These are phyloP conservation scores for Fusarium sp. DNA, from an alignment of 2,329 filamentous ascomycete species.

Conservation along the genomic window DNA sequence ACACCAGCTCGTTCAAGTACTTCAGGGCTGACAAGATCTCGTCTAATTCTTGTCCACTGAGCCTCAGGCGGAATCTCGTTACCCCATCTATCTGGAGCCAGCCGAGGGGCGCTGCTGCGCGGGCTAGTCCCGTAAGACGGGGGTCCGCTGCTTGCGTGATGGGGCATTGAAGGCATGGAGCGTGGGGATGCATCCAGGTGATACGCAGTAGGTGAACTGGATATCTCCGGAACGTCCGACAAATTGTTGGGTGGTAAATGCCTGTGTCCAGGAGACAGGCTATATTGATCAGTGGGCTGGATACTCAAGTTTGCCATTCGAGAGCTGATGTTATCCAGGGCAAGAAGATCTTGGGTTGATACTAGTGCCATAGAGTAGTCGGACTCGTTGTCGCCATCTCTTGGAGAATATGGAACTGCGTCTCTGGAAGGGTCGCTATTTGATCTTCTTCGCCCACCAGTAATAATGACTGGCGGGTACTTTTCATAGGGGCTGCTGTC, in stretches of 20 bases:
- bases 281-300: constrained; percentile 53
- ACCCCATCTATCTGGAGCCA: constrained; percentile 70
- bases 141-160: constrained; percentile 47
- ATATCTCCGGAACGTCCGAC: constrained; percentile 48
- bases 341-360: constrained; percentile 67
- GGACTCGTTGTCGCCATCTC: constrained; percentile 53
- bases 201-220: constrained; percentile 52
- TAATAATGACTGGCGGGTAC: constrained; percentile 57
- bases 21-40: constrained; percentile 69
- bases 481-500: constrained; percentile 57
- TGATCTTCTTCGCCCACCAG: constrained; percentile 53
- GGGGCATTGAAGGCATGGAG: constrained; percentile 54
- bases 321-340: constrained; percentile 59
- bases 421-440: constrained; percentile 49
- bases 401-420: constrained; percentile 56
- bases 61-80: constrained; percentile 68
- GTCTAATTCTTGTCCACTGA: constrained; percentile 70
- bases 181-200: constrained; percentile 57
- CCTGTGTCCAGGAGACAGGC: constrained; percentile 53
- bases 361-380: constrained; percentile 62
- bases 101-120: constrained; percentile 49
- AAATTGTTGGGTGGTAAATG: constrained; percentile 53
- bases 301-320: constrained; percentile 60
- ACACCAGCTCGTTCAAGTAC: constrained; percentile 67
- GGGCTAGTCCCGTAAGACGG: constrained; percentile 55